These are phyloP conservation scores for Pontederia crassipes DNA, from an alignment of 176 grass and related monocot genomes.

Conservation along the genomic window DNA sequence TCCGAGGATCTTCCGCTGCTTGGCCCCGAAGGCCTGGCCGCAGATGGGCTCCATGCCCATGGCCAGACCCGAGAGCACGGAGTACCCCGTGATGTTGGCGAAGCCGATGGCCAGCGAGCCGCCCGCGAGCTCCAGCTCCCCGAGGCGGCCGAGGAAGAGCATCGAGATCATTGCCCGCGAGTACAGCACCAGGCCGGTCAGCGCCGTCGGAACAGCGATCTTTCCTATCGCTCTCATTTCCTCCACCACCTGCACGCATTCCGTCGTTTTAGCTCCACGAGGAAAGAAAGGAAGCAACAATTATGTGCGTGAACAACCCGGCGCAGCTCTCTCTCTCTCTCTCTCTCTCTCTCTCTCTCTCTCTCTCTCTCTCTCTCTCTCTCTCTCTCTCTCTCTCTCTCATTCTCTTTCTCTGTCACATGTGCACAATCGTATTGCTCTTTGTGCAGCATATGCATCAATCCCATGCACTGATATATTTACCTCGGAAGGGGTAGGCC, in stretches of 20 bases:
- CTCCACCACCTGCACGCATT: neutral
- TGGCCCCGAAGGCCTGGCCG: conserved; percentile 12
- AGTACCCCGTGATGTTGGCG: conserved; percentile 10
- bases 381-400: no score
- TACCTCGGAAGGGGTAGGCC: no score
- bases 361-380: no score
- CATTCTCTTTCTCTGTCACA: no score
- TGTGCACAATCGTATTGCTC: no score
- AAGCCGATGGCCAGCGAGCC: conserved; percentile 10
- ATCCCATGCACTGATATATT: no score
- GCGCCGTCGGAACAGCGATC: neutral
- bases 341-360: no score
- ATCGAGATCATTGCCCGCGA: conserved; percentile 10
- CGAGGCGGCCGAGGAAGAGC: conserved; percentile 7
- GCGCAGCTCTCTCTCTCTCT: no score
- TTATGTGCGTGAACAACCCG: no score
- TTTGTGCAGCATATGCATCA: no score
- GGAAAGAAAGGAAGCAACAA: no score
- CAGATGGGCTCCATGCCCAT: conserved; percentile 15
- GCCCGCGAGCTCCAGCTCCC: conserved; percentile 6
- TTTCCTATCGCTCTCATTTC: conserved; percentile 3
- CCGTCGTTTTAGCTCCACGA: no score
- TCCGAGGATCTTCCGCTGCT: neutral
- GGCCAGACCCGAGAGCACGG: conserved; percentile 12
- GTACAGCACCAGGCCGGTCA: conserved; percentile 8